Percentiles rank a stretch among this genome's conserved stretches.
Conservation (phyloP, 1,284 basidiomycete genomes). For the Papiliotrema fonsecae region DNA sequence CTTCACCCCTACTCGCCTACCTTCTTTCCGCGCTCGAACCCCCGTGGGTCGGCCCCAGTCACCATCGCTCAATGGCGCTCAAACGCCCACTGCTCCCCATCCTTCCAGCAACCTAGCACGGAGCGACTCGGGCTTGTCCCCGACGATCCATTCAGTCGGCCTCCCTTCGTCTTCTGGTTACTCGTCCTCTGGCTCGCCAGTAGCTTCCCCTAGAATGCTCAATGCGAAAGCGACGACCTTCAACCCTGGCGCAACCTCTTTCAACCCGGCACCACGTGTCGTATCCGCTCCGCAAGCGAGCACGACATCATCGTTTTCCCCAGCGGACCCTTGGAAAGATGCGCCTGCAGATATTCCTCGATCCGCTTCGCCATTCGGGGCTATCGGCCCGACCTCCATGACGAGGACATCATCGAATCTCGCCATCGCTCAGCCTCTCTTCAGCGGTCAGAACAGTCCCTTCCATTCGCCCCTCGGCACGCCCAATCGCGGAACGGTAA, state of each 20-base stretch:
- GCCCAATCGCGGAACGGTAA: conserved; percentile 28
- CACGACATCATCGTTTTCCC: conserved; percentile 55
- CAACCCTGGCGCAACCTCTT: conserved; percentile 52
- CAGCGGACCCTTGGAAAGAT: conserved; percentile 42
- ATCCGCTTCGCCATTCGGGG: conserved; percentile 36
- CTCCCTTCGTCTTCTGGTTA: conserved; percentile 59
- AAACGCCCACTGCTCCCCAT: conserved; percentile 37
- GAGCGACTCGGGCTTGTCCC: conserved; percentile 2
- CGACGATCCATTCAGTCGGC: conserved; percentile 16
- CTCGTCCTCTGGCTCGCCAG: conserved; percentile 52
- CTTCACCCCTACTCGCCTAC: conserved; percentile 45
- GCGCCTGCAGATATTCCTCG: conserved; percentile 25
- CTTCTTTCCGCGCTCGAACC: conserved; percentile 42
- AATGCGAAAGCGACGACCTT: conserved; percentile 66
- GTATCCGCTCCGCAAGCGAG: conserved; percentile 52
- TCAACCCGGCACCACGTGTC: conserved; percentile 66
- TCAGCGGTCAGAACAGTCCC: conserved; percentile 63
- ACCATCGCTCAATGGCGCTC: conserved; percentile 20
- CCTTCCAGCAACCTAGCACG: conserved; percentile 31
- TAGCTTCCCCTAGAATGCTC: conserved; percentile 55
- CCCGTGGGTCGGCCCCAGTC: conserved; percentile 42
- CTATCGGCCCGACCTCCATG: conserved; percentile 54
- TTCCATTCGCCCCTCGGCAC: conserved; percentile 49
- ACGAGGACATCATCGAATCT: conserved; percentile 66
- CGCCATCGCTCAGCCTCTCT: conserved; percentile 78